Evolutionary conservation across 2,329 filamentous ascomycete genomes (phyloP).

Genomic region (Aspergillus flavus): DNA sequence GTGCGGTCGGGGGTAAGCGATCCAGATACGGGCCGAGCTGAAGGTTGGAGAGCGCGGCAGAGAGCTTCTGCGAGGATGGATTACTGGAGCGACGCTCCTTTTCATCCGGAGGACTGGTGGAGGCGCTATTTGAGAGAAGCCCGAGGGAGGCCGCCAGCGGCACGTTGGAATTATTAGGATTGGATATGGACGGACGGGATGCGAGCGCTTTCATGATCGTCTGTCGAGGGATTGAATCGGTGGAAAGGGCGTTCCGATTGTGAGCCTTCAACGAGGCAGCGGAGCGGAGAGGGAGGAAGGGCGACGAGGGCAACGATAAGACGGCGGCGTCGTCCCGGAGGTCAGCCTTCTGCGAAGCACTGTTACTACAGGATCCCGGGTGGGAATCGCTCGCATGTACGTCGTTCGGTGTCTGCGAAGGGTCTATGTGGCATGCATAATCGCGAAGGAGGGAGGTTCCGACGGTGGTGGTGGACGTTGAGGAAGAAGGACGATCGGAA

Average conservation of each 20-base stretch:
- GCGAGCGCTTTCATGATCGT: constrained; percentile 82
- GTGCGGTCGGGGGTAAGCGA: constrained; percentile 45
- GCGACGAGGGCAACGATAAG: constrained; percentile 30
- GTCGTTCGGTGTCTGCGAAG: constrained; percentile 42
- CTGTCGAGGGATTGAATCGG: constrained; percentile 72
- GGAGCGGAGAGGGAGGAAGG: constrained; percentile 38
- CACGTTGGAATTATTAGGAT: constrained; percentile 57
- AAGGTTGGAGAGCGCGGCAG: constrained; percentile 58
- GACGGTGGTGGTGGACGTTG: constrained; percentile 19
- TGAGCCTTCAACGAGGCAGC: constrained; percentile 36
- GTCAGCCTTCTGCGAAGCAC: constrained; percentile 23
- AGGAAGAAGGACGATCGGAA: constrained; percentile 20
- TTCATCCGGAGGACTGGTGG: constrained; percentile 27
- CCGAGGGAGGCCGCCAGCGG: constrained; percentile 65
- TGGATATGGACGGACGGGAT: constrained; percentile 59
- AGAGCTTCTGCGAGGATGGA: constrained; percentile 62
- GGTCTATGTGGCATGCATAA: constrained; percentile 47
- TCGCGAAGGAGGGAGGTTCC: constrained; percentile 41
- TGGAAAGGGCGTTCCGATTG: constrained; percentile 58
- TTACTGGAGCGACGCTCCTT: constrained; percentile 45
- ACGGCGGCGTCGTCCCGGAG: constrained; percentile 29
- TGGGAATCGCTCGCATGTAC: constrained; percentile 28
- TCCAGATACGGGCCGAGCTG: constrained; percentile 48
- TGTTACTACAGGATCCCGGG: constrained; percentile 21
- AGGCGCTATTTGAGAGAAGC: constrained; percentile 53